Conservation (phyloP, 306 rosid genomes). For the Sicyos edulis region DNA sequence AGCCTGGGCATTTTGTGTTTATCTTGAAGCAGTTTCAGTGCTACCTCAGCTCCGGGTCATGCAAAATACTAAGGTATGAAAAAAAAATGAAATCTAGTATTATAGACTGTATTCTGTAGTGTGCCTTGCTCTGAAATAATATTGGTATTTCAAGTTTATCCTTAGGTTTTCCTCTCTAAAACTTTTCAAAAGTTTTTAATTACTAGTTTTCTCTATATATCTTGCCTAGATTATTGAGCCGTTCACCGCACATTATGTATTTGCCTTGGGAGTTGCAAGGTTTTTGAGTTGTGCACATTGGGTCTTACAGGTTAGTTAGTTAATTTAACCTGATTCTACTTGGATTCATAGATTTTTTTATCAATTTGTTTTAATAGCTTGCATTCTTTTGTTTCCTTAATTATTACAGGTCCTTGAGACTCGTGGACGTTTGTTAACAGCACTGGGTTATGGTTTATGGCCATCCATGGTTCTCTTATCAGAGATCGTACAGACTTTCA, state of each 20-base stretch:
- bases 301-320: conserved; percentile 60
- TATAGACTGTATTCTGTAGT: neutral
- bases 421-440: conserved; percentile 51
- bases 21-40: conserved; percentile 79
- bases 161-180: neutral
- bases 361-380: neutral
- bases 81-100: neutral
- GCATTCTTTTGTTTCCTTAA: conserved; percentile 10
- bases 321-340: neutral
- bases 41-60: conserved; percentile 71
- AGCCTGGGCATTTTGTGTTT: conserved; percentile 76
- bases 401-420: conserved; percentile 51
- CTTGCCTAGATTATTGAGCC: conserved; percentile 66
- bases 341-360: neutral
- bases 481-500: conserved; percentile 66
- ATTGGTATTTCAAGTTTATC: conserved; percentile 3
- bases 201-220: neutral
- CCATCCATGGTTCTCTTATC: conserved; percentile 65
- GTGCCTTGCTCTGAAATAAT: neutral
- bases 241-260: conserved; percentile 73
- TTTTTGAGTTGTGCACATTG: conserved; percentile 85
- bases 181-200: neutral
- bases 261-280: conserved; percentile 76
- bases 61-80: conserved; percentile 62
- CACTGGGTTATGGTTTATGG: conserved; percentile 78